Percentiles rank a stretch among this genome's conserved stretches.
Conservation (phyloP, 306 rosid genomes). For the Hylodesmum podocarpum region DNA sequence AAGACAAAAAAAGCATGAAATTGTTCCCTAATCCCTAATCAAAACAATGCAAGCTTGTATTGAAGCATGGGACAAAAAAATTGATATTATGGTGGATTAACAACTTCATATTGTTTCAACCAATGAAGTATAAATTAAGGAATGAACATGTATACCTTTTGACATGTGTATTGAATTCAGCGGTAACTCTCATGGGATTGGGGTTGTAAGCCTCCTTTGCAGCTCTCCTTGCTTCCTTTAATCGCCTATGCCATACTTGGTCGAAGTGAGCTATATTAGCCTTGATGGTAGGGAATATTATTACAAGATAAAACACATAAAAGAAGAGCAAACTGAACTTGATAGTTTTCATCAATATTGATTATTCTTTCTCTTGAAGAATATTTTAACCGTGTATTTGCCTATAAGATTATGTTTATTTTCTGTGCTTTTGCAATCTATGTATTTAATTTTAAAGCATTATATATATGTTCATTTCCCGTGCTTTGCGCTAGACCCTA, state of each 20-base stretch:
- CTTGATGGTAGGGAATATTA: conserved; percentile 19
- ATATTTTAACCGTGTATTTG: not conserved
- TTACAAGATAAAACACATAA: conserved; percentile 12
- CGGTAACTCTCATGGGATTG: conserved; percentile 25
- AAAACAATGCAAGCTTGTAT: not conserved
- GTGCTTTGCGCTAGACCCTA: not conserved
- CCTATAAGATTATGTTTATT: not conserved
- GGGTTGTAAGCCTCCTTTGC: conserved; percentile 28
- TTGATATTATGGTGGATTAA: not conserved
- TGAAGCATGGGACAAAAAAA: not conserved
- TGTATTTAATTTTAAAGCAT: not conserved
- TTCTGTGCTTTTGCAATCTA: not conserved
- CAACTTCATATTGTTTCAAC: not conserved
- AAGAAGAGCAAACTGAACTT: conserved; percentile 39
- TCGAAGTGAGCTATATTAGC: conserved; percentile 46
- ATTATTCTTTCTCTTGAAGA: not conserved
- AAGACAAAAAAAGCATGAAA: no score
- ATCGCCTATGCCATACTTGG: conserved; percentile 41
- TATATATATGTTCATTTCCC: not conserved
- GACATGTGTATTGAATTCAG: conserved; percentile 33
- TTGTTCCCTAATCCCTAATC: not conserved
- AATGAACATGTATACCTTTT: not conserved
- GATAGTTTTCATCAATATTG: conserved; percentile 4
- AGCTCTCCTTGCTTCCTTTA: conserved; percentile 25
- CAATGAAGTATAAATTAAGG: not conserved